Evolutionary conservation across 805 yeast species (phyloP), one percentile per base, ranked within the genome.

Genomic region (Ogataea populi-albae): DNA sequence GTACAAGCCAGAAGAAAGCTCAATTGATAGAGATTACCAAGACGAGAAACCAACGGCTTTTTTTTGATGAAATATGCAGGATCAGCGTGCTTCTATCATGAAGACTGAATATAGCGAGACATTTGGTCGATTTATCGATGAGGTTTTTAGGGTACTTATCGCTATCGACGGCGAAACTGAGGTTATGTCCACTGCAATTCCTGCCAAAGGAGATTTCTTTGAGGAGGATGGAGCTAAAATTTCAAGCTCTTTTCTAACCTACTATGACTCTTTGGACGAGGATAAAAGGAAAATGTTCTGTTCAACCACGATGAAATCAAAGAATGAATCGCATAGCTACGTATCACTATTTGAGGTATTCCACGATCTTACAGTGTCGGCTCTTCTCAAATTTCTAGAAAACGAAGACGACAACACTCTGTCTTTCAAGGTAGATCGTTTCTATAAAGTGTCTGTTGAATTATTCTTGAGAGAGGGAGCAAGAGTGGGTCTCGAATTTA

Each of bases 311-410:
- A 27, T 27, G 21, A 7, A 10, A 0, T 57, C 63, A 4, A 74
- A 73, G 45, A 63, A 66, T 43, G 57, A 56, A 1, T 44, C 55
- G 1, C 52, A 54, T 2, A 51, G 59, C 12, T 81, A 81, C 50
- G 51, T 54, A 7, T 61, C 72, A 1, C 64, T 81, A 5, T 82
- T 80, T 49, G 63, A 64, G 27, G 50, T 84, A 9, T 83, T 67
- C 49, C 91, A 84, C 50, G 95, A 85, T 55, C 52, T 85, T 29
- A 79, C 71, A 40, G 59, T 80, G 12, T 75, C 79, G 0, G 63
- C 79, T 23, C 67, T 75, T 9, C 50, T 67, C n/a, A 58, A 66
- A 23, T 66, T 82, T 17, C 61, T 68, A 27, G 61, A 68, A 25
- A 63, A 69, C 38, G 68, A 69, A 16, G 64, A 75, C 14, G 82